phyloP scores from a whole-genome alignment of 768 basidiomycete genomes.

The Boletus rex-veris region DNA sequence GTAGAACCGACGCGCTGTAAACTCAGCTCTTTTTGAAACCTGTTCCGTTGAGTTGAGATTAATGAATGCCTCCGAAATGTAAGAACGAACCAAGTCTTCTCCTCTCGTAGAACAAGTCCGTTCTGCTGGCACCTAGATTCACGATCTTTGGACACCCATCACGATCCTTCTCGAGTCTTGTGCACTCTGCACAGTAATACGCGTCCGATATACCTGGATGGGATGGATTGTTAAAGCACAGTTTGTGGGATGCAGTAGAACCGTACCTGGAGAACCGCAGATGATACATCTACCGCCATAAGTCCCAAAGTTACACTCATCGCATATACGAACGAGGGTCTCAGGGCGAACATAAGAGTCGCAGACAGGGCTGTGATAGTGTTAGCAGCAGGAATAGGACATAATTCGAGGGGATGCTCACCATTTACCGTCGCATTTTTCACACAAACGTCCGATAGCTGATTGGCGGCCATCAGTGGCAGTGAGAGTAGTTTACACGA shows the following conservation, averaged over 20 bases:
- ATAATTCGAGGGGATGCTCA: slow-evolving; percentile 35
- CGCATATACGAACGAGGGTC: slow-evolving; percentile 96
- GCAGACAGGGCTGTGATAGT: slow-evolving; percentile 77
- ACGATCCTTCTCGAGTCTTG: slow-evolving; percentile 93
- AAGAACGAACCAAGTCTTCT: slow-evolving; percentile 66
- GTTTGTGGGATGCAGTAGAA: background rate
- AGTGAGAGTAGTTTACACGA: background rate
- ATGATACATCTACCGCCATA: slow-evolving; percentile 98
- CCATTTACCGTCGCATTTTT: slow-evolving; percentile 99
- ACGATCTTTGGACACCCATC: slow-evolving; percentile 99
- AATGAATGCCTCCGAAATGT: background rate
- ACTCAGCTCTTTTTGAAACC: slow-evolving; percentile 34
- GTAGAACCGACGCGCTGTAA: background rate
- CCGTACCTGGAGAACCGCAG: slow-evolving; percentile 88
- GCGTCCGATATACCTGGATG: slow-evolving; percentile 91
- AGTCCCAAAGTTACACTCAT: slow-evolving; percentile 99
- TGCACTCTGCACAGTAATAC: slow-evolving; percentile 98
- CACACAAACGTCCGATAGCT: slow-evolving; percentile 98
- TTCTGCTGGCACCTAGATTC: slow-evolving; percentile 91
- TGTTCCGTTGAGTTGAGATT: background rate
- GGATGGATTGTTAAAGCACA: background rate
- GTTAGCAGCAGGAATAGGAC: background rate
- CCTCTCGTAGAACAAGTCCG: slow-evolving; percentile 89
- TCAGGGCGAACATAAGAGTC: slow-evolving; percentile 99
- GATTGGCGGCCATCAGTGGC: slow-evolving; percentile 8